Conservation (phyloP, 805 yeast genomes). For the Schizosaccharomyces pombe region ASM294v3 CU329670.1:3583501-3584000, state of each 20-base stretch:
- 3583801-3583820: constrained; percentile 80
- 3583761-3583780: constrained; percentile 87
- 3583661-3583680: constrained; percentile 95
- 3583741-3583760: constrained; percentile 62
- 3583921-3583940: constrained; percentile 90
- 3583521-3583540: constrained; percentile 95
- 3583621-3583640: constrained; percentile 78
- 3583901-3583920: constrained; percentile 93
- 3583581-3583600: constrained; percentile 92
- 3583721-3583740: constrained; percentile 80
- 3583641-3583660: constrained; percentile 83
- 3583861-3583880: constrained; percentile 96
- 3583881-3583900: constrained; percentile 99
- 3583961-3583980: constrained; percentile 90
- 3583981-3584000: constrained; percentile 47
- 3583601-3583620: constrained; percentile 83
- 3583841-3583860: constrained; percentile 92
- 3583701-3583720: constrained; percentile 95
- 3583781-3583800: constrained; percentile 80
- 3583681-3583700: constrained; percentile 98
- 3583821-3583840: constrained; percentile 77
- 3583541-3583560: constrained; percentile 92
- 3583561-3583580: constrained; percentile 92
- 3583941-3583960: constrained; percentile 91
- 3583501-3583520: constrained; percentile 91